These are phyloP conservation scores for Fusarium sp. DNA, from an alignment of 2,329 filamentous ascomycete species.

Conservation along the genomic window DNA sequence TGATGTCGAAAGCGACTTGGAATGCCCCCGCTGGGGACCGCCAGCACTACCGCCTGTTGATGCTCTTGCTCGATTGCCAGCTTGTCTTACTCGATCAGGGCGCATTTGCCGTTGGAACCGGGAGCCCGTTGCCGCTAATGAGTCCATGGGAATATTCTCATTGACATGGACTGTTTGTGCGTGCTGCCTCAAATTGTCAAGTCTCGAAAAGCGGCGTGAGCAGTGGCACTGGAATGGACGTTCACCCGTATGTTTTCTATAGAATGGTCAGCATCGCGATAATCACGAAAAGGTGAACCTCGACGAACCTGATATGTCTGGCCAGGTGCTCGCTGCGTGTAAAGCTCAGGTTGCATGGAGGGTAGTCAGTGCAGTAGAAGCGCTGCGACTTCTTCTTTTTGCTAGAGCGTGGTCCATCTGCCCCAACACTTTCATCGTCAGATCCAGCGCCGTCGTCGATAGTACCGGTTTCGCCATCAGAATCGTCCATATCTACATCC, in stretches of 20 bases:
- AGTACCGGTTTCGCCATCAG: constrained; percentile 70
- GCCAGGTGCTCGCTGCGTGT: constrained; percentile 96
- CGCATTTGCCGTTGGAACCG: constrained; percentile 92
- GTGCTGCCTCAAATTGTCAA: constrained; percentile 96
- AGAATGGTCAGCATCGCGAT: constrained; percentile 20
- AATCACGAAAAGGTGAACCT: neutral
- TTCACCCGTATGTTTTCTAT: constrained; percentile 95
- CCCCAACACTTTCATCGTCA: constrained; percentile 73
- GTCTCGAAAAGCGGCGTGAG: constrained; percentile 88
- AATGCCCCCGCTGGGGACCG: constrained; percentile 80
- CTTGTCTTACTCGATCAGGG: constrained; percentile 83
- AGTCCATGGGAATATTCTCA: constrained; percentile 94
- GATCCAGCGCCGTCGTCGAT: constrained; percentile 67
- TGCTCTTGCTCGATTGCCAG: constrained; percentile 78
- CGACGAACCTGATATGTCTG: constrained; percentile 83
- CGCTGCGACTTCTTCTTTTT: constrained; percentile 98
- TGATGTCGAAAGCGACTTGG: constrained; percentile 86
- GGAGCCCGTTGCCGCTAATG: constrained; percentile 90
- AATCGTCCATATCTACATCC: constrained; percentile 82
- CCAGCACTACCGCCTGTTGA: constrained; percentile 81
- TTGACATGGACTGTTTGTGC: constrained; percentile 98
- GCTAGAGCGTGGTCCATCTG: constrained; percentile 74
- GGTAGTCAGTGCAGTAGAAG: constrained; percentile 96
- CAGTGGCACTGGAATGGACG: constrained; percentile 97
- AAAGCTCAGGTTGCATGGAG: constrained; percentile 93